phyloP scores from a whole-genome alignment of 768 basidiomycete genomes.

The Xerocomus potaroensis region DNA sequence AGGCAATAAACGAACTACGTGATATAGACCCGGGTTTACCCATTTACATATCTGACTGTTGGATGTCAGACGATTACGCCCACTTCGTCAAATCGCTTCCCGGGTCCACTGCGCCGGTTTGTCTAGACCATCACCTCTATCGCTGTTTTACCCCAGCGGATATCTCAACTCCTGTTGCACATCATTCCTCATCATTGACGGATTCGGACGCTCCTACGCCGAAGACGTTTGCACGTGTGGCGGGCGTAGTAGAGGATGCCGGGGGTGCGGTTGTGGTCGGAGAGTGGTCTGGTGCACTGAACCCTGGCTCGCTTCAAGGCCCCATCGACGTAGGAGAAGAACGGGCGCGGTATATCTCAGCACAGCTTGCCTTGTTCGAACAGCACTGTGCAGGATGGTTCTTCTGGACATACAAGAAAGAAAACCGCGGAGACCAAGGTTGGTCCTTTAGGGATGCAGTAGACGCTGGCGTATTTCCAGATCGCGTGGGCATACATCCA shows the following conservation, averaged over 20 bases:
- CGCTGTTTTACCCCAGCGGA: constrained; percentile 71
- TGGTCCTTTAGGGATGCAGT: constrained; percentile 72
- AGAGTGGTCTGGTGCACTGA: constrained; percentile 77
- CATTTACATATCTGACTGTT: constrained; percentile 72
- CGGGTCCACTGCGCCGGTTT: constrained; percentile 38
- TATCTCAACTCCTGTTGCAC: constrained; percentile 44
- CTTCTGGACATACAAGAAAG: constrained; percentile 84
- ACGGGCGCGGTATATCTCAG: constrained; percentile 47
- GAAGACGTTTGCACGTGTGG: constrained; percentile 37
- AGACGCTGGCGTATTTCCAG: constrained; percentile 57
- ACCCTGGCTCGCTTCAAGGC: constrained; percentile 56
- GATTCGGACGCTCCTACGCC: constrained; percentile 38
- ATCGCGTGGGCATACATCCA: constrained; percentile 40
- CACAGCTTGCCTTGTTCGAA: constrained; percentile 67
- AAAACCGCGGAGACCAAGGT: constrained; percentile 58
- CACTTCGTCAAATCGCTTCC: constrained; percentile 42
- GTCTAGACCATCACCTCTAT: constrained; percentile 81
- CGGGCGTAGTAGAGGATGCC: constrained; percentile 31
- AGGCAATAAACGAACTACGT: constrained; percentile 51
- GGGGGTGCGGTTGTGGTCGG: constrained; percentile 62
- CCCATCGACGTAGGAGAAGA: constrained; percentile 39
- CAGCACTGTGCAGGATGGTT: constrained; percentile 66
- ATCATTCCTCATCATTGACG: constrained; percentile 49
- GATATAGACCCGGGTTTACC: constrained; percentile 53
- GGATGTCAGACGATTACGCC: constrained; percentile 64